Evolutionary conservation across 495 filamentous ascomycete genomes (phyloP), one percentile per base, ranked within the genome.

Genomic region (Daldinia loculata): DNA sequence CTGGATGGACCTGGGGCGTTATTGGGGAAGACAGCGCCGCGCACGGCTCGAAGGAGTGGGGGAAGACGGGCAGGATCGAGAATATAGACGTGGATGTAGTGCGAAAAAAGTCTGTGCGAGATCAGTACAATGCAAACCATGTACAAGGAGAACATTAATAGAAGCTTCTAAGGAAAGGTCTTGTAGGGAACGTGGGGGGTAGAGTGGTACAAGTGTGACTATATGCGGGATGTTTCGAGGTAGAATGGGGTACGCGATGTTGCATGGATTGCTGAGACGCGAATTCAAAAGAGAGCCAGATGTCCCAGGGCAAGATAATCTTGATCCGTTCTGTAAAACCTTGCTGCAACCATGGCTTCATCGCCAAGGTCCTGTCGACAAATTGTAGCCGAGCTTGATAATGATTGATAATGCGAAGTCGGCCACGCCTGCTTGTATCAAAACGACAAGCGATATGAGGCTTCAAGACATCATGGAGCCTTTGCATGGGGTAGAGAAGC

Each of bases 21-120:
- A 81, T 90, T 87, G 29, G 94, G 93, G 77, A 97, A 97, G 48
- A 97, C 80, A 60, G 90, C 84, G 56, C 85, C 86, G 77, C 95
- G 89, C 72, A 89, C 84, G 62, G 84, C 86, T 75, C 89, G 87
- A 67, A 98, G 89, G 63, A 94, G 82, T 70, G 87, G 85, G 78
- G 93, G 92, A 59, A 95, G 84, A 72, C 89, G 84, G 63, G 85
- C 80, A 58, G 92, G 86, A 80, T 89, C 87, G 26, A 91, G 81
- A 63, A 96, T 77, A 74, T 88, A 82, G 58, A 84, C 83, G 67
- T 86, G 82, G 70, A 97, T 86, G 71, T 86, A 85, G 78, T 91
- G 84, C 63, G 90, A 91, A 69, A 97, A 86, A 68, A 94, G 89
- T 82, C 92, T 94, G 78, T 80, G 82, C 67, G 74, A 63, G 55